phyloP scores from a whole-genome alignment of 2,329 filamentous ascomycete genomes.

The Aphanocladium album region DNA sequence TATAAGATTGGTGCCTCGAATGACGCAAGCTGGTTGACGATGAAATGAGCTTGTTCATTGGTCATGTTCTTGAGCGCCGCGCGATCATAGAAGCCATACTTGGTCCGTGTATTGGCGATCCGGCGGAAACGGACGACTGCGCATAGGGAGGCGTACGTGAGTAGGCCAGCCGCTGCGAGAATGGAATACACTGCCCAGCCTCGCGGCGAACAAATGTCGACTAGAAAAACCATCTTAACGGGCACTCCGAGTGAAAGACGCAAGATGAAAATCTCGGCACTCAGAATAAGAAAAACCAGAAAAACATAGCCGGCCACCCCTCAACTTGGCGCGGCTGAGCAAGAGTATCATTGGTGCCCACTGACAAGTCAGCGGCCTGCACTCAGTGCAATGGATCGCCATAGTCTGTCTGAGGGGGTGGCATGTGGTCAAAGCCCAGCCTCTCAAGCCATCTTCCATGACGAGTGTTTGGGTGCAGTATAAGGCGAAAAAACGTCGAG shows the following conservation, averaged over 20 bases:
- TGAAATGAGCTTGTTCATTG: conserved; percentile 39
- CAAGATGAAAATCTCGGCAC: not conserved
- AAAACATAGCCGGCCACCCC: too few relatives aligned
- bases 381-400: not conserved
- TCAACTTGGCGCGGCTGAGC: too few relatives aligned
- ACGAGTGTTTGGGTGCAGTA: not conserved
- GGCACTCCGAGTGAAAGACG: not conserved
- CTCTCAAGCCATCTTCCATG: not conserved
- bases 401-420: not conserved
- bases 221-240: not conserved
- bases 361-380: not conserved
- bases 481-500: too few relatives aligned
- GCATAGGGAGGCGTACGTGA: conserved; percentile 30
- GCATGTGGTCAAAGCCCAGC: not conserved
- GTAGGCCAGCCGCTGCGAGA: conserved; percentile 17
- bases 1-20: conserved; percentile 36
- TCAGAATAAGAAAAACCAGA: not conserved
- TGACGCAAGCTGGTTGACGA: conserved; percentile 30
- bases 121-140: conserved; percentile 32
- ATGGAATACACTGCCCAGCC: not conserved
- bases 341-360: not conserved
- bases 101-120: conserved; percentile 25
- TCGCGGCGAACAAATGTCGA: not conserved
- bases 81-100: conserved; percentile 30
- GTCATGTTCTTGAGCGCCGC: conserved; percentile 36